Conservation (phyloP, 106 monocot genomes). For the Acorus gramineus region DNA sequence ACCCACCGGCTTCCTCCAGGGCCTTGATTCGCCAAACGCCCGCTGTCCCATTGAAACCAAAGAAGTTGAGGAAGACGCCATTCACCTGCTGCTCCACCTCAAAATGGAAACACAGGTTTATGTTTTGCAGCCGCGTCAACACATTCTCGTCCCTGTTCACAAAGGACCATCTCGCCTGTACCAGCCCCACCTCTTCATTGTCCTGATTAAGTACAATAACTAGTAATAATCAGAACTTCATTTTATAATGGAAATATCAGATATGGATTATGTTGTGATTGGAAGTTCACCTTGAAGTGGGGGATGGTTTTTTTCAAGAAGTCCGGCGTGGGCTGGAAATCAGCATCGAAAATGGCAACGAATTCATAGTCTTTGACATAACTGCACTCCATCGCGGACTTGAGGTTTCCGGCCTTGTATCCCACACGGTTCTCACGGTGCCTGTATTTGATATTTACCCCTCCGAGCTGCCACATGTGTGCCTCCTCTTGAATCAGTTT, state of each 20-base stretch:
- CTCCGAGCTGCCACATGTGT: slow-evolving; percentile 67
- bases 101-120: slow-evolving; percentile 98
- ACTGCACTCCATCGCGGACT: slow-evolving; percentile 83
- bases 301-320: slow-evolving; percentile 81
- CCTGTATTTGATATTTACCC: slow-evolving; percentile 58
- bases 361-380: slow-evolving; percentile 97
- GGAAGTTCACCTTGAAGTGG: slow-evolving; percentile 59
- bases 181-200: slow-evolving; percentile 74
- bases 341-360: slow-evolving; percentile 91
- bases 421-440: slow-evolving; percentile 70
- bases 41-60: slow-evolving; percentile 95
- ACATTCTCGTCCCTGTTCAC: slow-evolving; percentile 97
- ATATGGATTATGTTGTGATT: neutral
- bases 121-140: slow-evolving; percentile 86
- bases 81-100: slow-evolving; percentile 99
- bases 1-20: slow-evolving; percentile 81
- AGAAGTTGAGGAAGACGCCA: slow-evolving; percentile 88
- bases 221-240: neutral
- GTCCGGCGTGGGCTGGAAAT: slow-evolving; percentile 78
- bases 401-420: slow-evolving; percentile 95
- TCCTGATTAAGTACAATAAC: slow-evolving; percentile 26
- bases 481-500: slow-evolving; percentile 79
- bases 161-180: slow-evolving; percentile 94
- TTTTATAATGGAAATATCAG: neutral
- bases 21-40: slow-evolving; percentile 97